phyloP scores from a whole-genome alignment of 1,139 yeast genomes.

The Kodamaea derodonti region DNA sequence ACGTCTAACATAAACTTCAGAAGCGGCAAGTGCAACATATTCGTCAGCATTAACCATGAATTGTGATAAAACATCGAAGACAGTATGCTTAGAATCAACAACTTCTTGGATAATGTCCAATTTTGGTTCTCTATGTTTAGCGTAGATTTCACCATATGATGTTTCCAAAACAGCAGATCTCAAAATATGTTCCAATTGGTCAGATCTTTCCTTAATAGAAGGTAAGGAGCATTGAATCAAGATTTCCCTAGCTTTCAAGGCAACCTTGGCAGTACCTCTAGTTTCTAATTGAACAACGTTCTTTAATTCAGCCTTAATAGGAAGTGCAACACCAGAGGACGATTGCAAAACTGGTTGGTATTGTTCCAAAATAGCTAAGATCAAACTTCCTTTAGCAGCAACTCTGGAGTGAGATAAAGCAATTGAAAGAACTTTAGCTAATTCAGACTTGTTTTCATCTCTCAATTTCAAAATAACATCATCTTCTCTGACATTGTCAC shows the following conservation, averaged over 20 bases:
- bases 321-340: conserved; percentile 63
- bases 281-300: conserved; percentile 83
- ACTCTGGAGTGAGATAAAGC: conserved; percentile 91
- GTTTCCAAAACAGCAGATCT: conserved; percentile 88
- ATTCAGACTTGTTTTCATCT: conserved; percentile 78
- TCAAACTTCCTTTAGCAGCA: conserved; percentile 85
- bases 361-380: conserved; percentile 77
- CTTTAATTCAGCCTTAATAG: conserved; percentile 69
- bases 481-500: conserved; percentile 73
- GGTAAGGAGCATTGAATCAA: conserved; percentile 96
- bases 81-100: conserved; percentile 93
- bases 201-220: conserved; percentile 91
- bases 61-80: conserved; percentile 91
- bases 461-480: conserved; percentile 82
- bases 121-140: conserved; percentile 80
- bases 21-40: conserved; percentile 92
- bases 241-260: conserved; percentile 94
- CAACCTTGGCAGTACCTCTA: conserved; percentile 87
- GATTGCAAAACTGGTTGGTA: conserved; percentile 75
- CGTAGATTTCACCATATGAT: conserved; percentile 76
- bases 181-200: conserved; percentile 93
- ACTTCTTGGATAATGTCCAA: conserved; percentile 80
- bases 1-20: conserved; percentile 93
- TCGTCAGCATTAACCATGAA: conserved; percentile 81
- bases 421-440: conserved; percentile 64